These are phyloP conservation scores for Quercus variabilis DNA, from an alignment of 306 rosid species.

Conservation along the genomic window DNA sequence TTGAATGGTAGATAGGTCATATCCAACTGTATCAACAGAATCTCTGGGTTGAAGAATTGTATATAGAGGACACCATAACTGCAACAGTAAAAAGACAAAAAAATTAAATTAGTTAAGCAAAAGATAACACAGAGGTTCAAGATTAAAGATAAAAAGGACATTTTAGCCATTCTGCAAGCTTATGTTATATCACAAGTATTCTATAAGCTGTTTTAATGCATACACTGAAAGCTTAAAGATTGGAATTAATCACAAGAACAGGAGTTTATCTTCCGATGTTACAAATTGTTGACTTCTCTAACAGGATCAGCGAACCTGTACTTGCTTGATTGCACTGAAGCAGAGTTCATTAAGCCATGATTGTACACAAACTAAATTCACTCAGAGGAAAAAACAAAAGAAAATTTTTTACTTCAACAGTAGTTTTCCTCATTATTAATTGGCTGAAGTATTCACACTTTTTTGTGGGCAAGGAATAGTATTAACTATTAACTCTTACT, in stretches of 20 bases:
- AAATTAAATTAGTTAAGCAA: constrained; percentile 14
- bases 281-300: background rate
- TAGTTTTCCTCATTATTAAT: background rate
- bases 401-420: background rate
- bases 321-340: background rate
- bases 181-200: background rate
- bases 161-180: background rate
- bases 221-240: background rate
- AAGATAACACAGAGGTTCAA: background rate
- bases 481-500: background rate
- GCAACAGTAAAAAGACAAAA: constrained; percentile 29
- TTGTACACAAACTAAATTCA: background rate
- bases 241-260: background rate
- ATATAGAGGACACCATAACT: constrained; percentile 92
- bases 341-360: background rate
- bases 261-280: background rate
- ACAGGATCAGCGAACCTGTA: background rate
- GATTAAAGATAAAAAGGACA: constrained; percentile 2
- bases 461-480: too few relatives aligned
- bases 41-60: constrained; percentile 43
- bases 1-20: constrained; percentile 31
- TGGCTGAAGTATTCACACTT: background rate
- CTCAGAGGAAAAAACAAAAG: background rate
- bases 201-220: background rate
- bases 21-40: constrained; percentile 24